Conservation (phyloP, 306 rosid genomes). For the Urtica urens region DNA sequence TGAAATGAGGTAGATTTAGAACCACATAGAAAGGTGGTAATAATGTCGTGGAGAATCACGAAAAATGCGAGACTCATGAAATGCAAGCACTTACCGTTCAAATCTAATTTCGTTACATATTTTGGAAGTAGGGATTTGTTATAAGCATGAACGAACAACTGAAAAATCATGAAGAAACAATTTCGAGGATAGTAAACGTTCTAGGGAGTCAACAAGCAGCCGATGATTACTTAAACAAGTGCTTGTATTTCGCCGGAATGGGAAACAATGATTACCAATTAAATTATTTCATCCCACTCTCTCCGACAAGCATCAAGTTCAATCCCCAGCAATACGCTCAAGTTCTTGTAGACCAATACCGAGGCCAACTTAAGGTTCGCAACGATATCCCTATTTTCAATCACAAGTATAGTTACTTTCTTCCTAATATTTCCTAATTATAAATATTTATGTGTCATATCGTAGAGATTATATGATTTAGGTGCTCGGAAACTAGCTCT, state of each 20-base stretch:
- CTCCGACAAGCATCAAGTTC: slow-evolving; percentile 8
- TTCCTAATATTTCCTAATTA: too few species aligned
- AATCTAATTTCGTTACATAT: too few species aligned
- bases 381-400: too few species aligned
- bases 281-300: slow-evolving; percentile 44
- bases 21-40: too few species aligned
- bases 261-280: slow-evolving; percentile 61
- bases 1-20: too few species aligned
- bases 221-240: slow-evolving; percentile 21
- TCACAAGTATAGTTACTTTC: too few species aligned
- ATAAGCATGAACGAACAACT: slow-evolving; percentile 30
- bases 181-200: slow-evolving; percentile 12
- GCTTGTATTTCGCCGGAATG: slow-evolving; percentile 38
- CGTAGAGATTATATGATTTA: too few species aligned
- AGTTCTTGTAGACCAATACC: slow-evolving; percentile 18
- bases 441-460: background rate
- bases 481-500: too few species aligned
- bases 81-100: too few species aligned
- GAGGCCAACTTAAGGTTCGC: slow-evolving; percentile 23
- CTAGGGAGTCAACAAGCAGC: slow-evolving; percentile 13
- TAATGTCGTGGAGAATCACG: too few species aligned
- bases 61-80: too few species aligned
- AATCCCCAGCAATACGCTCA: slow-evolving; percentile 17
- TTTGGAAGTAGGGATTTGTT: slow-evolving; percentile 48
- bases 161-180: slow-evolving; percentile 21